Percentiles rank a stretch among this genome's conserved stretches.
These are phyloP conservation scores for Trichomonas vaginalis DNA, from an alignment of 208 protist species.

Conservation along the genomic window DNA sequence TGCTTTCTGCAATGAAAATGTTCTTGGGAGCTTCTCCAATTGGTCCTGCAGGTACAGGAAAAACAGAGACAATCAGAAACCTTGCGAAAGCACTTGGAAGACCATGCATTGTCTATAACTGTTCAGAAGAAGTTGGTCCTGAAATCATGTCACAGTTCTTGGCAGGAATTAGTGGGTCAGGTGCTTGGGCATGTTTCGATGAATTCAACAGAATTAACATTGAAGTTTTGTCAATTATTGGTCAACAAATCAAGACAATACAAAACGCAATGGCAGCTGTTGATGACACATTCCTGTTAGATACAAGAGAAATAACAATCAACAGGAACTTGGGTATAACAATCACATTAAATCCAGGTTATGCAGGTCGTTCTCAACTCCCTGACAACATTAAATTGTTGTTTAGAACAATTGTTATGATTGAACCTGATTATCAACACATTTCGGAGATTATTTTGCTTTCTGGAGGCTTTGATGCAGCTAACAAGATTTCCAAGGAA, in stretches of 20 bases:
- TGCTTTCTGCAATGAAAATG: constrained; percentile 50
- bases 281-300: constrained; percentile 36
- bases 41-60: constrained; percentile 53
- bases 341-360: constrained; percentile 79
- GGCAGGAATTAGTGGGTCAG: constrained; percentile 30
- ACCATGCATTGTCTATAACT: constrained; percentile 83
- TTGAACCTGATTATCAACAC: constrained; percentile 92
- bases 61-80: constrained; percentile 53
- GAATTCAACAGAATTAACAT: constrained; percentile 53
- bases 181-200: constrained; percentile 51
- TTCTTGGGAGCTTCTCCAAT: constrained; percentile 48
- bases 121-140: constrained; percentile 65
- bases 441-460: constrained; percentile 88
- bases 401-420: constrained; percentile 63
- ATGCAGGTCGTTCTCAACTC: constrained; percentile 81
- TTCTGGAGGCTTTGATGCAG: constrained; percentile 83
- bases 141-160: constrained; percentile 39
- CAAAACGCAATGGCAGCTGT: constrained; percentile 35
- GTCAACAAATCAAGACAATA: constrained; percentile 39
- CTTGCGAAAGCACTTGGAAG: constrained; percentile 47
- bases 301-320: constrained; percentile 39
- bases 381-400: constrained; percentile 78
- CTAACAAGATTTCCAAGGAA: constrained; percentile 70
- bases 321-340: constrained; percentile 51
- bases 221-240: constrained; percentile 44